Conservation (phyloP, 257 asterid species). For the Nicotiana noctiflora region DNA sequence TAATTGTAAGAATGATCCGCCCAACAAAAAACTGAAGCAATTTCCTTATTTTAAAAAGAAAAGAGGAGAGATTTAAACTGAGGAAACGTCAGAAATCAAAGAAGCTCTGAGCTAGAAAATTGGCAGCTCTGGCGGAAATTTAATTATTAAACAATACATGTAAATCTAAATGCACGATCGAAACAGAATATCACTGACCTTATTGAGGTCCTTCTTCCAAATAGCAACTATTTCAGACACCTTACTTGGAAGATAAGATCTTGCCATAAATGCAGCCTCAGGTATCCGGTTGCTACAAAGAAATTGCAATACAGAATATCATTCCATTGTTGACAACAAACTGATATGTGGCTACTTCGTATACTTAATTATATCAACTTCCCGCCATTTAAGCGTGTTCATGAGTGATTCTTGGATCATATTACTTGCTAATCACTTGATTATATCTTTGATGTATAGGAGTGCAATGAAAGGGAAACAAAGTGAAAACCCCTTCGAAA, state of each 20-base stretch:
- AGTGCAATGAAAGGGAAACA: neutral
- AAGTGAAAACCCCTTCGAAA: neutral
- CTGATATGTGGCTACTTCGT: neutral
- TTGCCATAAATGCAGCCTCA: slow-evolving; percentile 99
- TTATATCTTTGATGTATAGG: neutral
- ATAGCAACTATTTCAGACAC: slow-evolving; percentile 89
- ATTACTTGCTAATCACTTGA: neutral
- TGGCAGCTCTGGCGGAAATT: neutral
- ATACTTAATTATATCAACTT: neutral
- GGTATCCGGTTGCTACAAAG: slow-evolving; percentile 93
- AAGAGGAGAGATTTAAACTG: neutral
- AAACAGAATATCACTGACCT: slow-evolving; percentile 36
- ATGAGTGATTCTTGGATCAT: neutral
- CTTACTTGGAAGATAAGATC: slow-evolving; percentile 98
- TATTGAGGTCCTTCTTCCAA: slow-evolving; percentile 91
- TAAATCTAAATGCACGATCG: no score
- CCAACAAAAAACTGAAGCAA: neutral
- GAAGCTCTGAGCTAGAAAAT: neutral
- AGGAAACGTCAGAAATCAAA: neutral
- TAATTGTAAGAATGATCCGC: neutral
- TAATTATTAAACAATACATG: neutral
- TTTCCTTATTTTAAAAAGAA: neutral
- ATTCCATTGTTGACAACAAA: neutral
- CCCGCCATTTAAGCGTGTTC: neutral
- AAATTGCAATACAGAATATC: slow-evolving; percentile 14